A percentile compares a stretch with the other conserved stretches of the same genome.
Conservation (phyloP, 495 filamentous ascomycete genomes). For the Trichoderma virens region DNA sequence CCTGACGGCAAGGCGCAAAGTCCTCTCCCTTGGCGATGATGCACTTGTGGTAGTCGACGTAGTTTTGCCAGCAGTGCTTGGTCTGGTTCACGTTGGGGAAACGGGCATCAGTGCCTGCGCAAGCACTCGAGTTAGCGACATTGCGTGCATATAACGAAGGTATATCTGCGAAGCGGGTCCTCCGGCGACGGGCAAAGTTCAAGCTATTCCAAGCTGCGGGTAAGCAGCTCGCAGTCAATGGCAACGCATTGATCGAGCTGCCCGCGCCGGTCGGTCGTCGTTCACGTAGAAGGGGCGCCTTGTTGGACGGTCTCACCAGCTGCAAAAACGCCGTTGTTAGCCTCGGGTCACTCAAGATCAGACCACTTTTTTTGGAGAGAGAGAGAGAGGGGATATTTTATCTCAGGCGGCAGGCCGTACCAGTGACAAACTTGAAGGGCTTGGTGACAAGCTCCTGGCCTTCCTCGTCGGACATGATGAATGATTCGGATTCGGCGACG, state of each 20-base stretch:
- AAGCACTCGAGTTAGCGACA: constrained; percentile 18
- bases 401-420: constrained; percentile 45
- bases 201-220: constrained; percentile 1
- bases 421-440: constrained; percentile 99
- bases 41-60: constrained; percentile 99
- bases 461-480: constrained; percentile 78
- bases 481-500: constrained; percentile 10
- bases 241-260: constrained; percentile 1
- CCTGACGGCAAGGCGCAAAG: constrained; percentile 95
- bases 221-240: not conserved
- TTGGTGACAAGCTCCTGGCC: constrained; percentile 73
- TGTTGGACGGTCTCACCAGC: constrained; percentile 39
- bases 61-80: constrained; percentile 96
- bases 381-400: constrained; percentile 23
- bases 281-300: constrained; percentile 7
- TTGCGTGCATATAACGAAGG: not conserved
- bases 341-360: constrained; percentile 24
- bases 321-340: constrained; percentile 21
- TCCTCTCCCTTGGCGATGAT: constrained; percentile 97
- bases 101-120: constrained; percentile 61
- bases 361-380: constrained; percentile 20
- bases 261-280: constrained; percentile 9
- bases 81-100: constrained; percentile 98
- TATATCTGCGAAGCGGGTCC: not conserved
- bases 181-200: not conserved